These are phyloP conservation scores for Debaryomyces subglobosus DNA, from an alignment of 1,139 yeast genomes.

Conservation along the genomic window DNA sequence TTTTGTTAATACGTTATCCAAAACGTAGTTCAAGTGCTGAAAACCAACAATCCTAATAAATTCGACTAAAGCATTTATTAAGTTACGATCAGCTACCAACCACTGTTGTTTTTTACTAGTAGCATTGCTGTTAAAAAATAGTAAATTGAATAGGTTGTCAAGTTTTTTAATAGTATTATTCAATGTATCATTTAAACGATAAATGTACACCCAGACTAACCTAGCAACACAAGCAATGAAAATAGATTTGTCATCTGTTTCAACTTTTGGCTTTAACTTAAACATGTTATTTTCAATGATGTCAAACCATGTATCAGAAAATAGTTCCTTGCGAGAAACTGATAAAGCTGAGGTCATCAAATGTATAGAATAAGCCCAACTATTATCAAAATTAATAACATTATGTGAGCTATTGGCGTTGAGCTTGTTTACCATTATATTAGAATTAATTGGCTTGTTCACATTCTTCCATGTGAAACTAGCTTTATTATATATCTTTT, in stretches of 20 bases:
- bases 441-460: slow-evolving; percentile 13
- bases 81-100: slow-evolving; percentile 61
- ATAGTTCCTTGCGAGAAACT: slow-evolving; percentile 79
- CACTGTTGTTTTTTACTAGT: slow-evolving; percentile 69
- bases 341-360: slow-evolving; percentile 75
- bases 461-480: slow-evolving; percentile 35
- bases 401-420: not conserved
- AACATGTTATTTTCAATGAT: slow-evolving; percentile 56
- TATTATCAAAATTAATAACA: slow-evolving; percentile 31
- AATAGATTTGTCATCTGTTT: slow-evolving; percentile 61
- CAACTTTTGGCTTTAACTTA: slow-evolving; percentile 43
- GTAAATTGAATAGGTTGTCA: slow-evolving; percentile 54
- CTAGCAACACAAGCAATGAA: slow-evolving; percentile 70
- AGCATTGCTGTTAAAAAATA: slow-evolving; percentile 50
- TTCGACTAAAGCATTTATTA: slow-evolving; percentile 70
- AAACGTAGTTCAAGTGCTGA: slow-evolving; percentile 74
- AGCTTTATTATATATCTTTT: slow-evolving; percentile 59
- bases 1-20: slow-evolving; percentile 76
- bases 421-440: not conserved
- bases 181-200: slow-evolving; percentile 83
- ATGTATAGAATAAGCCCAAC: slow-evolving; percentile 75
- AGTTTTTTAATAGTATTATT: slow-evolving; percentile 74
- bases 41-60: slow-evolving; percentile 76
- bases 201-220: slow-evolving; percentile 85
- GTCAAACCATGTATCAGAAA: slow-evolving; percentile 73